Percentiles rank a stretch among this genome's conserved stretches.
phyloP scores from a whole-genome alignment of 106 monocot species.

The Platanthera guangdongensis region DNA sequence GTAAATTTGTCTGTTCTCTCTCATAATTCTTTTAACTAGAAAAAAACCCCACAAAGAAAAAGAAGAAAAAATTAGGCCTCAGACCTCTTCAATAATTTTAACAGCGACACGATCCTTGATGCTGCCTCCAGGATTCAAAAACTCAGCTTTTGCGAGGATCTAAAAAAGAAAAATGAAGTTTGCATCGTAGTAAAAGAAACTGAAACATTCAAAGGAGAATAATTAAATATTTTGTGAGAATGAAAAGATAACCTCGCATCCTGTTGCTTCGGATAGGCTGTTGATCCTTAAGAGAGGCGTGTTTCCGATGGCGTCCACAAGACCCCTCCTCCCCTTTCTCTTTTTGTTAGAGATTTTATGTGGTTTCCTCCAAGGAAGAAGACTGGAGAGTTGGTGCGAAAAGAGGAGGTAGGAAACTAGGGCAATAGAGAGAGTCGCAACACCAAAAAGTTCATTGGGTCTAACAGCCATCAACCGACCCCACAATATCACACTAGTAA shows the following conservation, averaged over 20 bases:
- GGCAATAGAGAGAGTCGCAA: slow-evolving; percentile 34
- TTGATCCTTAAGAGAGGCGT: slow-evolving; percentile 92
- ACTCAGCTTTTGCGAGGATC: slow-evolving; percentile 98
- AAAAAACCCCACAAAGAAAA: neutral
- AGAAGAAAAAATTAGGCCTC: neutral
- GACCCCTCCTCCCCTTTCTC: slow-evolving; percentile 28
- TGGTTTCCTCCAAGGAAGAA: slow-evolving; percentile 5
- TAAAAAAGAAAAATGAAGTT: slow-evolving; percentile 6
- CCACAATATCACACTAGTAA: no score
- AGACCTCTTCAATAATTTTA: slow-evolving; percentile 96
- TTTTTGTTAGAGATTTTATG: neutral
- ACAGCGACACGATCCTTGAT: slow-evolving; percentile 93
- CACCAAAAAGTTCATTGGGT: slow-evolving; percentile 13
- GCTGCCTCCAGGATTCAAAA: slow-evolving; percentile 93
- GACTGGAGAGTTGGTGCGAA: neutral
- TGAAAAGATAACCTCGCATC: slow-evolving; percentile 61
- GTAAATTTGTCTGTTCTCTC: neutral
- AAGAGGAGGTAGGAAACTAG: slow-evolving; percentile 42
- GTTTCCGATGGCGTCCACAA: slow-evolving; percentile 66
- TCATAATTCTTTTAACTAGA: neutral
- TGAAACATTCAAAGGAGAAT: neutral
- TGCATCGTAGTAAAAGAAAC: neutral
- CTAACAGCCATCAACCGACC: slow-evolving; percentile 30
- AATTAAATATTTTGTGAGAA: neutral
- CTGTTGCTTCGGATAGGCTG: slow-evolving; percentile 84